A percentile compares a stretch with the other conserved stretches of the same genome.
Conservation (phyloP, 139 green algal species). For the Tetraselmis striata region DNA sequence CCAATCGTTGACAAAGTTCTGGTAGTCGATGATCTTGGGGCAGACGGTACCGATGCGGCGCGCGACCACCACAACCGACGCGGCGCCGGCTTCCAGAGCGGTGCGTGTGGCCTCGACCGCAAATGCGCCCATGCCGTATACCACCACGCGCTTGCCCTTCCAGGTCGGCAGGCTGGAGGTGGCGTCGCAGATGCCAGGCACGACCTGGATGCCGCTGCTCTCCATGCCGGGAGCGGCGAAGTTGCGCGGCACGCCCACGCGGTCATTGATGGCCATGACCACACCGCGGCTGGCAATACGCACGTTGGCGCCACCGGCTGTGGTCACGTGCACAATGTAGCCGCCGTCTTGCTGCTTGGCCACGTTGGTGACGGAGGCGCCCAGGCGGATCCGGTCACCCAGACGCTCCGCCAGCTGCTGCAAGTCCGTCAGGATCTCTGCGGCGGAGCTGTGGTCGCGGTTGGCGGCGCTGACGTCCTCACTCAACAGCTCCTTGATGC, state of each 20-base stretch:
- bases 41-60: not conserved
- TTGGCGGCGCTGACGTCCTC: not conserved
- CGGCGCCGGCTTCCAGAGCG: not conserved
- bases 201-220: not conserved
- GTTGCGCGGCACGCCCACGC: not conserved
- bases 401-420: not conserved
- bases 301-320: not conserved
- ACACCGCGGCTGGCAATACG: not conserved
- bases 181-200: not conserved
- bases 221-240: not conserved
- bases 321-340: not conserved
- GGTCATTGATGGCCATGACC: not conserved
- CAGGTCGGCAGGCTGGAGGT: not conserved
- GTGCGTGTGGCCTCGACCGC: not conserved
- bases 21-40: constrained; percentile 4
- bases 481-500: not conserved
- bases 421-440: not conserved
- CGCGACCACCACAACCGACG: not conserved
- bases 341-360: not conserved
- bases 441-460: not conserved
- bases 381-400: not conserved
- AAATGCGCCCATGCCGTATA: constrained; percentile 1
- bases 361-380: not conserved
- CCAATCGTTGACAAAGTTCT: not conserved
- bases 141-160: not conserved